These are phyloP conservation scores for Dactylellina parvicollis DNA, from an alignment of 2,329 filamentous ascomycete genomes.

Conservation along the genomic window DNA sequence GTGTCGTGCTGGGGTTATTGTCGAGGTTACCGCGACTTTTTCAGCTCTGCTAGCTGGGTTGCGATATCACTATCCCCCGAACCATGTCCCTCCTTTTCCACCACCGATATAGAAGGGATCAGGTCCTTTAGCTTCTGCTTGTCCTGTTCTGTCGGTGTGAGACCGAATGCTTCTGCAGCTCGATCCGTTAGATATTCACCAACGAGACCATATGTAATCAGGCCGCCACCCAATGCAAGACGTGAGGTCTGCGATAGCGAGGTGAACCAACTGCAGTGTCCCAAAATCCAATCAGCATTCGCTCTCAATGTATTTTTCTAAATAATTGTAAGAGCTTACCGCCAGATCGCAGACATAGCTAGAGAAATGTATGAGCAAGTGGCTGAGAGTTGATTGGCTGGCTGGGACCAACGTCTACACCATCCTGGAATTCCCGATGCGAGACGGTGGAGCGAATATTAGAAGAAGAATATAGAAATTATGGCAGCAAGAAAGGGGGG, in stretches of 20 bases:
- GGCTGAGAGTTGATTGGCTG: not conserved
- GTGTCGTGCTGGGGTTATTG: not conserved
- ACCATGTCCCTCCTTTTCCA: slow-evolving; percentile 65
- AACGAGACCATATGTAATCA: slow-evolving; percentile 78
- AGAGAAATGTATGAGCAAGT: not conserved
- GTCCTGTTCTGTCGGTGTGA: slow-evolving; percentile 78
- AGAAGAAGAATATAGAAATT: no score
- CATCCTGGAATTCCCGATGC: no score
- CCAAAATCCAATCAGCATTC: not conserved
- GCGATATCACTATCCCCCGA: slow-evolving; percentile 33
- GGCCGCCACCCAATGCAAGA: slow-evolving; percentile 74
- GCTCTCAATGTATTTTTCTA: not conserved
- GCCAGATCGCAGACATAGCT: slow-evolving; percentile 48
- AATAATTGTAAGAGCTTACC: slow-evolving; percentile 15
- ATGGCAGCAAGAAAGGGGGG: no score
- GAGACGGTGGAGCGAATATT: not conserved
- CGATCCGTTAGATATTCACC: slow-evolving; percentile 79
- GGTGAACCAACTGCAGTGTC: slow-evolving; percentile 73
- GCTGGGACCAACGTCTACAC: not conserved
- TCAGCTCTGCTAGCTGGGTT: slow-evolving; percentile 19
- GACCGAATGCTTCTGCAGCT: slow-evolving; percentile 77
- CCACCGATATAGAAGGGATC: slow-evolving; percentile 71
- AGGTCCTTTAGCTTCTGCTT: slow-evolving; percentile 72
- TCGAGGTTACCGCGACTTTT: slow-evolving; percentile 10
- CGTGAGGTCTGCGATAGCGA: slow-evolving; percentile 76